Conservation (phyloP, 2,329 filamentous ascomycete species). For the Fusarium albosuccineum region DNA sequence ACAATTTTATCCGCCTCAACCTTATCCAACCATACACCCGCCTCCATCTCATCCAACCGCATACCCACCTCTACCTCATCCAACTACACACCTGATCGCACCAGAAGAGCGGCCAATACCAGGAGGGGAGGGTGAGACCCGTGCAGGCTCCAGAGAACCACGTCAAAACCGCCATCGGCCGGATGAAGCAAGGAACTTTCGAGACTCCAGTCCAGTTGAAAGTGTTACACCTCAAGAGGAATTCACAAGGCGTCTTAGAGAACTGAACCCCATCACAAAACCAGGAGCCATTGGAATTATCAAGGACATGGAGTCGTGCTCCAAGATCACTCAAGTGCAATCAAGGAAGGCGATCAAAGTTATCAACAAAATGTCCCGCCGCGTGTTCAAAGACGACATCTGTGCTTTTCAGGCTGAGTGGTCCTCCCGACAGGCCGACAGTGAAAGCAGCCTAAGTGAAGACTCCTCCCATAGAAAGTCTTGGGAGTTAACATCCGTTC, state of each 20-base stretch:
- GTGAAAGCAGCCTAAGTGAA: neutral
- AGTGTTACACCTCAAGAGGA: neutral
- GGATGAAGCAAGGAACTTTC: neutral
- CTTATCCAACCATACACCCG: neutral
- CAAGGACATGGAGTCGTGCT: neutral
- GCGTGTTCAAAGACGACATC: neutral
- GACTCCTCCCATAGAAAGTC: neutral
- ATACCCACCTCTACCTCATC: neutral
- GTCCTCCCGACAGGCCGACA: neutral
- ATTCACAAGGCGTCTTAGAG: neutral
- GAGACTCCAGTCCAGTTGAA: neutral
- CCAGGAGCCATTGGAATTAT: neutral
- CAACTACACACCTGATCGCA: neutral
- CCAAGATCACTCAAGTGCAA: neutral
- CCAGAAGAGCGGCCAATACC: fast-evolving
- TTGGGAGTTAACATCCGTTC: neutral
- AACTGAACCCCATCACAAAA: neutral
- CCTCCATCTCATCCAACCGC: neutral
- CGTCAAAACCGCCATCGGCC: too few relatives aligned
- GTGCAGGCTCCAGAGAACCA: too few relatives aligned
- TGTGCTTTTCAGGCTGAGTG: neutral
- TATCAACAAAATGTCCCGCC: neutral
- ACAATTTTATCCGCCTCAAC: neutral
- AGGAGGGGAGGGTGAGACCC: neutral
- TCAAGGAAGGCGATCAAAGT: neutral